These are phyloP conservation scores for Scheffersomyces stipitis DNA, from an alignment of 805 yeast species.

Conservation along the genomic window DNA sequence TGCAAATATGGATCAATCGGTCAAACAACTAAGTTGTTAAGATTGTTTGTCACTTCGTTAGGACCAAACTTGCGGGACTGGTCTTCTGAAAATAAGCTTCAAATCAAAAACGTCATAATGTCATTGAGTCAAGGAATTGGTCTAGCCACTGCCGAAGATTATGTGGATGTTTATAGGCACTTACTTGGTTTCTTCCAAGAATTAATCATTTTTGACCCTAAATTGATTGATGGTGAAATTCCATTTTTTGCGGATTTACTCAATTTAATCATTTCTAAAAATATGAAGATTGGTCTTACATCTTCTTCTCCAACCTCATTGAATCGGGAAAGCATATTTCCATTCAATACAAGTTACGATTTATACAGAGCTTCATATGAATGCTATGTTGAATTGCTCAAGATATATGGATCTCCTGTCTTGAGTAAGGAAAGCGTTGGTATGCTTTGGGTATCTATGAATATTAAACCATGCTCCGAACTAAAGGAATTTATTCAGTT, in stretches of 20 bases:
- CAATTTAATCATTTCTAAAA: slow-evolving; percentile 29
- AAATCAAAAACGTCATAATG: slow-evolving; percentile 27
- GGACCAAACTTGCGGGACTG: slow-evolving; percentile 38
- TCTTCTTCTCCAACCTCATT: slow-evolving; percentile 38
- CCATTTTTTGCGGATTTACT: slow-evolving; percentile 27
- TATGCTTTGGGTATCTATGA: slow-evolving; percentile 60
- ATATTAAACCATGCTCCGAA: slow-evolving; percentile 46
- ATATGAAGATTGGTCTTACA: slow-evolving; percentile 35
- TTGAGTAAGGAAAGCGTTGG: slow-evolving; percentile 48
- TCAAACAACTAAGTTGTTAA: slow-evolving; percentile 23
- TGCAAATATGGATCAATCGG: slow-evolving; percentile 30
- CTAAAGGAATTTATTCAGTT: slow-evolving; percentile 48
- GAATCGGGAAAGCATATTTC: slow-evolving; percentile 41
- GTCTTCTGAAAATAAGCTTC: slow-evolving; percentile 14
- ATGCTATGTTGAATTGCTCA: slow-evolving; percentile 59
- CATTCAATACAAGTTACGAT: slow-evolving; percentile 42
- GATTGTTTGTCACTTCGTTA: slow-evolving; percentile 30
- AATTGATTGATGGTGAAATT: slow-evolving; percentile 32
- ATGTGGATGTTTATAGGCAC: slow-evolving; percentile 19
- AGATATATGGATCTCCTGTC: slow-evolving; percentile 46
- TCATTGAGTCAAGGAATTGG: slow-evolving; percentile 35
- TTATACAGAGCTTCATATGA: slow-evolving; percentile 48
- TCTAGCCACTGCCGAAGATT: slow-evolving; percentile 23
- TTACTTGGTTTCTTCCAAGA: slow-evolving; percentile 34
- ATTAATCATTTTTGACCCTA: slow-evolving; percentile 37